Conservation (phyloP, 257 asterid genomes). For the Salvia miltiorrhiza region DNA sequence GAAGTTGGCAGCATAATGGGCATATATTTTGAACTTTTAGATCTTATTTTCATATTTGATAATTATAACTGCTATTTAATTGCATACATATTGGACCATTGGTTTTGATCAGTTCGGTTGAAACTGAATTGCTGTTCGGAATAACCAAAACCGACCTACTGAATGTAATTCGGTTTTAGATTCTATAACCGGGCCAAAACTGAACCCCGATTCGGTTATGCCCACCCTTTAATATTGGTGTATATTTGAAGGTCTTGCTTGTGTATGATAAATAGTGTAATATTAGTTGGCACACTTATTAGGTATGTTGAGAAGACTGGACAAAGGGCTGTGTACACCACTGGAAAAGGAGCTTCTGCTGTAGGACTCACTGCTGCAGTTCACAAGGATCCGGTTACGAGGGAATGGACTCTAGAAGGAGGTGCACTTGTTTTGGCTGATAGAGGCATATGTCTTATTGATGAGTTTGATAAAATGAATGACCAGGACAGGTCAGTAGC, state of each 20-base stretch:
- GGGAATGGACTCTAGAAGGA: constrained; percentile 99
- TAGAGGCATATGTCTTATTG: constrained; percentile 98
- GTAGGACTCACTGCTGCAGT: constrained; percentile 98
- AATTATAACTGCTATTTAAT: too few relatives aligned
- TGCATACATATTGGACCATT: too few relatives aligned
- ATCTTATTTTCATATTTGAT: too few relatives aligned
- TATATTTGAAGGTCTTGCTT: constrained; percentile 16
- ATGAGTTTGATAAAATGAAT: constrained; percentile 98
- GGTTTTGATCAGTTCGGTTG: too few relatives aligned
- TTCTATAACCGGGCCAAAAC: too few relatives aligned
- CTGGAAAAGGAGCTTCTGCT: constrained; percentile 99
- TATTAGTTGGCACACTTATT: constrained; percentile 11
- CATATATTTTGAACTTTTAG: too few relatives aligned
- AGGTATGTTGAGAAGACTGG: constrained; percentile 97
- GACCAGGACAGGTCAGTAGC: constrained; percentile 84
- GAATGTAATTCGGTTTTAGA: too few relatives aligned
- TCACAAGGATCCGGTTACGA: constrained; percentile 96
- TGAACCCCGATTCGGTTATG: too few relatives aligned
- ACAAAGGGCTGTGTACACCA: constrained; percentile 94
- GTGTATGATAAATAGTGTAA: constrained; percentile 15
- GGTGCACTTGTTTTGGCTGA: constrained; percentile 99
- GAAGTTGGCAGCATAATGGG: too few relatives aligned
- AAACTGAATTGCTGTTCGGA: too few relatives aligned
- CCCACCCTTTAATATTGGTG: not conserved
- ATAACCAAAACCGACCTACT: too few relatives aligned